Evolutionary conservation across 169 alveolate species (phyloP).

Genomic region (Plasmodium vivax): DNA sequence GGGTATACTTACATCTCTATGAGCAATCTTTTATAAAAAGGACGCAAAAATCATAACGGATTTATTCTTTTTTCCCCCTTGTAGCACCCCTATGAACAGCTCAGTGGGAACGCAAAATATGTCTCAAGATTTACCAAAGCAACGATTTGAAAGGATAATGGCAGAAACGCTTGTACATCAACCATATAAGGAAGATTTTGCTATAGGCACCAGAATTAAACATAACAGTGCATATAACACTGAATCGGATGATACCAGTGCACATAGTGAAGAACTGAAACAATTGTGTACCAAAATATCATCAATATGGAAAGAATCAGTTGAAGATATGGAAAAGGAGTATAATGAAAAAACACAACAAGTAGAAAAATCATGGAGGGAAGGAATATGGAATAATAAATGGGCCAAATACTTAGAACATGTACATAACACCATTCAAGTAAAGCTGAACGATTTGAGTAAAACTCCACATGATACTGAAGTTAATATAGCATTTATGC

Average conservation of each 20-base stretch:
- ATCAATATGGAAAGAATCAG: background rate
- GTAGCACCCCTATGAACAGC: background rate
- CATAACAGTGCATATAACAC: background rate
- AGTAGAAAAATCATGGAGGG: slow-evolving; percentile 14
- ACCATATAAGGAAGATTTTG: background rate
- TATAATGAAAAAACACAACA: slow-evolving; percentile 9
- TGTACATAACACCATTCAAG: slow-evolving; percentile 1
- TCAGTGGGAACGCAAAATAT: background rate
- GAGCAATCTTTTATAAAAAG: background rate
- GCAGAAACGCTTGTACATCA: slow-evolving; percentile 8
- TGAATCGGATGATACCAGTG: background rate
- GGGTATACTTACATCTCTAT: background rate
- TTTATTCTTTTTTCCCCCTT: background rate
- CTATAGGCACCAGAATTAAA: background rate
- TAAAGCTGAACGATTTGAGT: background rate
- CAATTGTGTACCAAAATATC: slow-evolving; percentile 16
- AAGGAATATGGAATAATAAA: slow-evolving; percentile 9
- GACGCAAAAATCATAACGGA: background rate
- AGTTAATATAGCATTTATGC: background rate
- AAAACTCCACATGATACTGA: slow-evolving; percentile 1
- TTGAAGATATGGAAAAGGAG: slow-evolving; percentile 6
- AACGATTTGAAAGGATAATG: slow-evolving; percentile 3
- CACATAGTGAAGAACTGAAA: background rate
- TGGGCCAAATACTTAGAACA: slow-evolving; percentile 13
- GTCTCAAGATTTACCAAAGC: background rate